Conservation (phyloP, 495 filamentous ascomycete genomes). For the Staphylotrichum longicolle region DNA sequence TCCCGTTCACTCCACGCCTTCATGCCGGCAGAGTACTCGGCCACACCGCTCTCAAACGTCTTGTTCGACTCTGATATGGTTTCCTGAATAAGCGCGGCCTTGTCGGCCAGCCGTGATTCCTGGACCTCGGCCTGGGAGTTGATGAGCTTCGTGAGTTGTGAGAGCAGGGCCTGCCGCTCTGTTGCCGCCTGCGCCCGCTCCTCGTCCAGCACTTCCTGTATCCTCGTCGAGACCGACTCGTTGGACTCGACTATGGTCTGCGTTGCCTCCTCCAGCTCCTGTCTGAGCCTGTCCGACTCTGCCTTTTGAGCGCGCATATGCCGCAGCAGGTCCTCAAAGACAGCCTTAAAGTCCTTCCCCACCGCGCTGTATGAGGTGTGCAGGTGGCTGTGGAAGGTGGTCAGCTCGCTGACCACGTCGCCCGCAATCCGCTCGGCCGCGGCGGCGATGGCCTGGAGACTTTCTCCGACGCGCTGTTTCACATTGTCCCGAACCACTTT, state of each 20-base stretch:
- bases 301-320: conserved; percentile 73
- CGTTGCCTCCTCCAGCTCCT: conserved; percentile 67
- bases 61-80: conserved; percentile 61
- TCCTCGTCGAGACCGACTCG: conserved; percentile 57
- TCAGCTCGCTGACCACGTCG: conserved; percentile 85
- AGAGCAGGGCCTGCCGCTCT: conserved; percentile 70
- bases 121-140: conserved; percentile 71
- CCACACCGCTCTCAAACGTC: conserved; percentile 60
- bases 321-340: conserved; percentile 76
- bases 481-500: conserved; percentile 82
- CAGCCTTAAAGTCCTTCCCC: conserved; percentile 79
- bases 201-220: conserved; percentile 72
- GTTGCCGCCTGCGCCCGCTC: conserved; percentile 69
- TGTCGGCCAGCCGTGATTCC: conserved; percentile 64
- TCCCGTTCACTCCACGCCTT: conserved; percentile 72
- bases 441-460: conserved; percentile 75
- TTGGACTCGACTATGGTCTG: conserved; percentile 63
- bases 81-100: conserved; percentile 58
- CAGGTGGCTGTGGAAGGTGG: conserved; percentile 76
- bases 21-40: conserved; percentile 67
- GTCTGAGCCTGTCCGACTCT: conserved; percentile 69
- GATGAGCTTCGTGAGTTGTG: conserved; percentile 72
- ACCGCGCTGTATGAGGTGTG: conserved; percentile 83
- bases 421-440: conserved; percentile 85
- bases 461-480: conserved; percentile 79